Percentiles rank a stretch among this genome's conserved stretches.
These are phyloP conservation scores for Cadophora gregata DNA, from an alignment of 2,329 filamentous ascomycete species.

Conservation along the genomic window DNA sequence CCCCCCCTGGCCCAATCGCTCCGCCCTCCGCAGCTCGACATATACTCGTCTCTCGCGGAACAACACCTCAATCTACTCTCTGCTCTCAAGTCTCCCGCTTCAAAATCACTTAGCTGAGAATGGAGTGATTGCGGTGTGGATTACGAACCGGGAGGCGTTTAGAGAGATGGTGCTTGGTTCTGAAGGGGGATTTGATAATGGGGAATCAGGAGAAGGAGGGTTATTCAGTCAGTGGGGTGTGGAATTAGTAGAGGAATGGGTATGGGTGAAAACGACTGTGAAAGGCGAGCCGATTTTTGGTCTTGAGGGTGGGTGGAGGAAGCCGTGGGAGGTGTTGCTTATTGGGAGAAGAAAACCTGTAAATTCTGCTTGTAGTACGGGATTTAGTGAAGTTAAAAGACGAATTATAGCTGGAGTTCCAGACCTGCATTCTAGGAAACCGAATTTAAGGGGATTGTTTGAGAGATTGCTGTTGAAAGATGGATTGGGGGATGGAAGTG, in stretches of 20 bases:
- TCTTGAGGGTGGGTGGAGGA: constrained; percentile 68
- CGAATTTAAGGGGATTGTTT: constrained; percentile 68
- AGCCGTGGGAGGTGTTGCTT: constrained; percentile 77
- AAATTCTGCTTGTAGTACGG: not conserved
- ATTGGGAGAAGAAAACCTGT: constrained; percentile 50
- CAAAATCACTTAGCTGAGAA: constrained; percentile 56
- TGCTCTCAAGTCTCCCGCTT: constrained; percentile 64
- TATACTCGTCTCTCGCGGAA: constrained; percentile 56
- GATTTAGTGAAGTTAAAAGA: constrained; percentile 44
- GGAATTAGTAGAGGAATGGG: constrained; percentile 71
- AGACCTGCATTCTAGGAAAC: constrained; percentile 81
- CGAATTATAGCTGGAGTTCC: constrained; percentile 73
- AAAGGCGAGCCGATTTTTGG: constrained; percentile 68
- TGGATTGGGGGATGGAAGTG: not conserved
- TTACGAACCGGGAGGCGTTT: constrained; percentile 71
- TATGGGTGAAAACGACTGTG: constrained; percentile 76
- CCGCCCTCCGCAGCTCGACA: constrained; percentile 58
- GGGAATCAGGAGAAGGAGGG: constrained; percentile 45
- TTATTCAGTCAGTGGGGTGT: constrained; percentile 73
- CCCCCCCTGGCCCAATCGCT: constrained; percentile 83
- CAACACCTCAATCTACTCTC: constrained; percentile 50
- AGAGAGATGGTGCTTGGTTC: constrained; percentile 59
- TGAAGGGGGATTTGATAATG: no score
- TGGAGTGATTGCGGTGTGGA: constrained; percentile 74
- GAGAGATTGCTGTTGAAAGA: constrained; percentile 48